These are phyloP conservation scores for Leccinum ponderosum DNA, from an alignment of 1,284 basidiomycete species.

Conservation along the genomic window DNA sequence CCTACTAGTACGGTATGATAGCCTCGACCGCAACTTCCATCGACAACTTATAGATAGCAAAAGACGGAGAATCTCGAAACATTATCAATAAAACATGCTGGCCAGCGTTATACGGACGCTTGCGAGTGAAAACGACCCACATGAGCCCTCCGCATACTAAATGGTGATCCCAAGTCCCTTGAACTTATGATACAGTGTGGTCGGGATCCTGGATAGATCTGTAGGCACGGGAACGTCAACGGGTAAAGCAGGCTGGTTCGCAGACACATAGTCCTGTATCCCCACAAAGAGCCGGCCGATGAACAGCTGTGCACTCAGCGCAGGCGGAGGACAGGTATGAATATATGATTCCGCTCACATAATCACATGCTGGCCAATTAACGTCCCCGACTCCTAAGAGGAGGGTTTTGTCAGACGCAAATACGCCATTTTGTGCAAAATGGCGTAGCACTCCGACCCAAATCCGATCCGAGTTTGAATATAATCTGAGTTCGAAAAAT, in stretches of 20 bases:
- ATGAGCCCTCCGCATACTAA: neutral
- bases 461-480: too few relatives aligned
- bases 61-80: slow-evolving; percentile 1
- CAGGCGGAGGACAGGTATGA: neutral
- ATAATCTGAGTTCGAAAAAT: too few relatives aligned
- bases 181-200: neutral
- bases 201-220: slow-evolving; percentile 19
- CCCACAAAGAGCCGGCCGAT: neutral
- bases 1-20: slow-evolving; percentile 2
- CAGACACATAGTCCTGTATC: neutral
- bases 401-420: too few relatives aligned
- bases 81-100: slow-evolving; percentile 9
- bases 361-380: neutral
- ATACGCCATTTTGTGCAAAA: too few relatives aligned
- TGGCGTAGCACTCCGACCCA: too few relatives aligned
- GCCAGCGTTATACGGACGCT: slow-evolving; percentile 1
- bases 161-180: slow-evolving; percentile 1
- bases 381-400: neutral
- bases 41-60: neutral
- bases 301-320: neutral
- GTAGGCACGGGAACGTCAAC: slow-evolving; percentile 1
- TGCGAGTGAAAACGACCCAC: slow-evolving; percentile 2
- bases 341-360: neutral
- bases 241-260: neutral
- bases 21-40: slow-evolving; percentile 1